These are phyloP conservation scores for Xylaria castorea DNA, from an alignment of 495 filamentous ascomycete genomes.

Conservation along the genomic window DNA sequence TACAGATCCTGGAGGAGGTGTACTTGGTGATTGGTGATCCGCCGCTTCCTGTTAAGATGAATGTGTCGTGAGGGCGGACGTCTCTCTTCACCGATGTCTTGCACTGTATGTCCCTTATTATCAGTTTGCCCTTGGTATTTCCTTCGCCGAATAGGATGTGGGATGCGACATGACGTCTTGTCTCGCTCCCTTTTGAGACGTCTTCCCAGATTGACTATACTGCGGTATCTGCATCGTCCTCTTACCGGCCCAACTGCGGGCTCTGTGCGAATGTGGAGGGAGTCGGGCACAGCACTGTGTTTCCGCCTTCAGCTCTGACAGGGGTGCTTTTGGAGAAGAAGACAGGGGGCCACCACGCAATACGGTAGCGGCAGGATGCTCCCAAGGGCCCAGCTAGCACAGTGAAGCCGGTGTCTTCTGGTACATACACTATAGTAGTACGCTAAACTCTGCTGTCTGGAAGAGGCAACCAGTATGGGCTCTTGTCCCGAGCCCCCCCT, in stretches of 20 bases:
- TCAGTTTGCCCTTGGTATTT: neutral
- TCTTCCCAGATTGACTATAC: neutral
- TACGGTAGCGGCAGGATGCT: conserved; percentile 21
- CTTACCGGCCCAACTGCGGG: conserved; percentile 25
- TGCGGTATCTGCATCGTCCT: conserved; percentile 6
- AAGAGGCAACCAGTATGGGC: conserved; percentile 29
- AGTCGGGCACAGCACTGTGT: conserved; percentile 24
- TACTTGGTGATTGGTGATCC: conserved; percentile 20
- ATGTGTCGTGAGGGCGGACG: neutral
- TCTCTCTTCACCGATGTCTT: conserved; percentile 19
- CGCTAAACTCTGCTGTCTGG: conserved; percentile 12
- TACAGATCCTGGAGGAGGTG: too few species aligned
- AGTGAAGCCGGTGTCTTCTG: conserved; percentile 9
- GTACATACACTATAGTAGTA: too few species aligned
- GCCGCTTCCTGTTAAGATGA: conserved; percentile 6
- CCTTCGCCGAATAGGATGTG: conserved; percentile 16
- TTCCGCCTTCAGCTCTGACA: conserved; percentile 29
- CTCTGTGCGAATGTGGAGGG: conserved; percentile 29
- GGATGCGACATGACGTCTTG: conserved; percentile 26
- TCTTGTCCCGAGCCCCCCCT: conserved; percentile 28
- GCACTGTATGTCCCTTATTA: conserved; percentile 17
- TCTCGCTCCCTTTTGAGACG: conserved; percentile 13
- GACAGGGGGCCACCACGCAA: conserved; percentile 18
- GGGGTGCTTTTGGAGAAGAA: conserved; percentile 27
- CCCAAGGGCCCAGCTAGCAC: conserved; percentile 11